A percentile compares a stretch with the other conserved stretches of the same genome.
These are phyloP conservation scores for Beauveria scarabaeidicola DNA, from an alignment of 2,329 filamentous ascomycete species.

Conservation along the genomic window DNA sequence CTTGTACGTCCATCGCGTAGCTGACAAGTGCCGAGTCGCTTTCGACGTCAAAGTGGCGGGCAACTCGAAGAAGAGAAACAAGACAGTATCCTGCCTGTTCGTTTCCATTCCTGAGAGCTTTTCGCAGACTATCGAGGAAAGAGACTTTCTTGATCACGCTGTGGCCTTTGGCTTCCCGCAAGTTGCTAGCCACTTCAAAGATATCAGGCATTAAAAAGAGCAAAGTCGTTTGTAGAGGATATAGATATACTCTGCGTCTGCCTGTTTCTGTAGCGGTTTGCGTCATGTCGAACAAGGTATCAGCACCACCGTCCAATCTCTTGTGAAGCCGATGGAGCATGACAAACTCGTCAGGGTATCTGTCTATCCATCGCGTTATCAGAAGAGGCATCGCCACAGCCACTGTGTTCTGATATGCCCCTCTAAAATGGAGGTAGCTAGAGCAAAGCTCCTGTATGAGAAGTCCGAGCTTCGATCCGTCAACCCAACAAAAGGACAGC, in stretches of 20 bases:
- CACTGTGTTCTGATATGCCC: slow-evolving; percentile 54
- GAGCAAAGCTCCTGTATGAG: slow-evolving; percentile 59
- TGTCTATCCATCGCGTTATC: slow-evolving; percentile 58
- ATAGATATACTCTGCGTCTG: slow-evolving; percentile 46
- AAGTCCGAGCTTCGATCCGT: slow-evolving; percentile 50
- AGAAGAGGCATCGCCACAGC: slow-evolving; percentile 54
- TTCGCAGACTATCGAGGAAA: slow-evolving; percentile 55
- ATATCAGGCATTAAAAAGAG: slow-evolving; percentile 59
- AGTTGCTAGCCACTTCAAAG: slow-evolving; percentile 60
- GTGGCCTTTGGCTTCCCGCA: slow-evolving; percentile 54
- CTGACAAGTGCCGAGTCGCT: slow-evolving; percentile 56
- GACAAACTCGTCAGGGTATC: slow-evolving; percentile 56
- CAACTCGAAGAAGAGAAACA: slow-evolving; percentile 52
- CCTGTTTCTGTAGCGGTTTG: slow-evolving; percentile 51
- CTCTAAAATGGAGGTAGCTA: slow-evolving; percentile 58
- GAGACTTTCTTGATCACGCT: slow-evolving; percentile 57
- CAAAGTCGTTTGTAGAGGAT: slow-evolving; percentile 54
- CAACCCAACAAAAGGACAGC: slow-evolving; percentile 56
- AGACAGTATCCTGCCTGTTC: slow-evolving; percentile 60
- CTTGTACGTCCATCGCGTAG: slow-evolving; percentile 61
- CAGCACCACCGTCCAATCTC: slow-evolving; percentile 55
- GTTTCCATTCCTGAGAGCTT: slow-evolving; percentile 54
- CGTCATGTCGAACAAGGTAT: slow-evolving; percentile 63
- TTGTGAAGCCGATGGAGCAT: slow-evolving; percentile 51
- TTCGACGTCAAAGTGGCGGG: slow-evolving; percentile 54